Evolutionary conservation across 176 grass and related monocot genomes (phyloP).

Genomic region (Oropetium thomaeum): DNA sequence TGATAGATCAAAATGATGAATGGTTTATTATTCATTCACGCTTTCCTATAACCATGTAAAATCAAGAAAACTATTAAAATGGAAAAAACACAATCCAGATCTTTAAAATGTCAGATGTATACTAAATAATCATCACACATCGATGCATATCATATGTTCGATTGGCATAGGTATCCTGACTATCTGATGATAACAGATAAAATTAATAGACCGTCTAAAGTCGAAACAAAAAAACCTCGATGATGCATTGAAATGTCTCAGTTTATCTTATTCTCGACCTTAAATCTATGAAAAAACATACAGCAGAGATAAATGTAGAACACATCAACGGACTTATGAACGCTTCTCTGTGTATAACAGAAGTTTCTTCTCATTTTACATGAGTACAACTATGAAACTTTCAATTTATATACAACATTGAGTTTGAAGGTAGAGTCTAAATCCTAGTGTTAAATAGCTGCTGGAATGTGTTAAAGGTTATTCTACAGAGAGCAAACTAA

Average conservation of each 20-base stretch:
- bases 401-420: not conserved
- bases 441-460: not conserved
- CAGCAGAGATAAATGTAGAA: not conserved
- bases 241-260: too few species aligned
- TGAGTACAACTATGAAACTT: not conserved
- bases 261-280: not conserved
- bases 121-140: not conserved
- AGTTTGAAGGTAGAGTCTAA: not conserved
- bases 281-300: not conserved
- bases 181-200: not conserved
- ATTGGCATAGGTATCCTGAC: not conserved
- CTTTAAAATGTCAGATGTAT: not conserved
- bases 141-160: not conserved
- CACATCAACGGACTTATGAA: slow-evolving; percentile 2
- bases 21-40: not conserved
- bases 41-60: not conserved
- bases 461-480: not conserved
- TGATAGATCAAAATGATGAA: not conserved
- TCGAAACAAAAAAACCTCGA: not conserved
- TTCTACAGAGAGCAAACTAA: not conserved
- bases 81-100: not conserved
- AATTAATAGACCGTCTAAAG: not conserved
- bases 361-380: too few species aligned
- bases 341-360: too few species aligned
- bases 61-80: slow-evolving; percentile 4